Conservation (phyloP, 352 stramenopile genomes). For the Lagenidium sp. region DNA sequence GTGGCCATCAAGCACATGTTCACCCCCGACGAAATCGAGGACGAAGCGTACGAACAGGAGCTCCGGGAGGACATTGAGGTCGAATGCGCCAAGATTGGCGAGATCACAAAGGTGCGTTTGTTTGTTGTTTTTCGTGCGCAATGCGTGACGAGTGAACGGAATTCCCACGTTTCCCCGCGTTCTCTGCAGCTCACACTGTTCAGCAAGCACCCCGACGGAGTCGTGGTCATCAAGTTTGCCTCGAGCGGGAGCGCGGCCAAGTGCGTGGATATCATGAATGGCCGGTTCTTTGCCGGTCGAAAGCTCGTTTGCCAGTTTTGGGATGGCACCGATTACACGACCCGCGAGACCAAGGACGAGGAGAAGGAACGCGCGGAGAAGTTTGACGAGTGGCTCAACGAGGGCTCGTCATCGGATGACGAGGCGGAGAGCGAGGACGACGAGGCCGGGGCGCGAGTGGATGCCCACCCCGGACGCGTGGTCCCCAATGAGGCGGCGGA, state of each 20-base stretch:
- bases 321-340: constrained; percentile 94
- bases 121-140: constrained; percentile 3
- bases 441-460: too few relatives aligned
- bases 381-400: constrained; percentile 94
- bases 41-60: constrained; percentile 62
- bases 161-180: constrained; percentile 4
- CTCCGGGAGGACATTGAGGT: constrained; percentile 71
- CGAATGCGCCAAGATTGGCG: constrained; percentile 83
- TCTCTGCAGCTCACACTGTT: constrained; percentile 94
- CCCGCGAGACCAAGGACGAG: constrained; percentile 64
- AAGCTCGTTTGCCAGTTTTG: constrained; percentile 90
- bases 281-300: constrained; percentile 79
- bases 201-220: constrained; percentile 84
- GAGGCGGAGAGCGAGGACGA: constrained; percentile 28
- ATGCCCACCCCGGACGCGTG: constrained; percentile 7
- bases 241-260: constrained; percentile 76
- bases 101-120: constrained; percentile 49
- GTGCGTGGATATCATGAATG: constrained; percentile 87
- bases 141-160: not conserved
- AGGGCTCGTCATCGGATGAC: constrained; percentile 49
- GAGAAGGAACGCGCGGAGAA: constrained; percentile 85
- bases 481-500: constrained; percentile 20
- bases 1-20: constrained; percentile 97
- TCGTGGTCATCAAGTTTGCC: constrained; percentile 94
- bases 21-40: constrained; percentile 79